Conservation (phyloP, 768 basidiomycete species). For the Xerocomellus dryophilus region DNA sequence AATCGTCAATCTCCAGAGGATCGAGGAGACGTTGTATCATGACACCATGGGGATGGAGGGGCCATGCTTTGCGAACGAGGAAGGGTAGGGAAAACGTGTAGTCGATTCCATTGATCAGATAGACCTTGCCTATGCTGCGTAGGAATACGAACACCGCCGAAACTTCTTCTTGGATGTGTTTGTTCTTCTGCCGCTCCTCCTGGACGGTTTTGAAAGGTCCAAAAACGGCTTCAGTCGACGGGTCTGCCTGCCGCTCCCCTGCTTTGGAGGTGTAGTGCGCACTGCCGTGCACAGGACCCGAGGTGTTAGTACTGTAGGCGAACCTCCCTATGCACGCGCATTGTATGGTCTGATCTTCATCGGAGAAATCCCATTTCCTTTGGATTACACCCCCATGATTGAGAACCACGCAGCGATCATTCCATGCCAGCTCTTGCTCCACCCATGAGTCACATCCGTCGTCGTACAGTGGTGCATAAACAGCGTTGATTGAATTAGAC, state of each 20-base stretch:
- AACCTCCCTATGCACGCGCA: constrained; percentile 78
- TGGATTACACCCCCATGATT: constrained; percentile 65
- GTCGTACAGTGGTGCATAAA: constrained; percentile 42
- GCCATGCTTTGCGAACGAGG: constrained; percentile 75
- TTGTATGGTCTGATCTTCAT: constrained; percentile 70
- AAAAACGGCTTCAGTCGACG: constrained; percentile 32
- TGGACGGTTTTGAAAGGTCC: constrained; percentile 42
- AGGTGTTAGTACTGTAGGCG: constrained; percentile 44
- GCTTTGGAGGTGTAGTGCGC: constrained; percentile 29
- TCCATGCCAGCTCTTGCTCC: constrained; percentile 73
- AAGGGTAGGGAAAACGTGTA: constrained; percentile 81
- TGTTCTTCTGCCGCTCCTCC: constrained; percentile 40
- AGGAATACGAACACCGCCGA: constrained; percentile 76
- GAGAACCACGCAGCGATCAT: constrained; percentile 57
- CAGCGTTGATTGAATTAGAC: constrained; percentile 39
- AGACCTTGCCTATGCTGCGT: constrained; percentile 70
- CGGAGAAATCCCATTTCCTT: constrained; percentile 72
- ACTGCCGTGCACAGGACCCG: constrained; percentile 24
- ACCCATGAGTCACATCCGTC: constrained; percentile 40
- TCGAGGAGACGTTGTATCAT: constrained; percentile 76
- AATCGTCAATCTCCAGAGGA: constrained; percentile 62
- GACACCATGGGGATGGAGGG: constrained; percentile 73
- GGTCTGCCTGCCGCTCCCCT: constrained; percentile 14
- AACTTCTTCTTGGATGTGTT: constrained; percentile 37
- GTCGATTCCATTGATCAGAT: constrained; percentile 64